Base-by-base conservation (phyloP, 345 rosid genomes). In the Tarenaya hassleriana region DNA sequence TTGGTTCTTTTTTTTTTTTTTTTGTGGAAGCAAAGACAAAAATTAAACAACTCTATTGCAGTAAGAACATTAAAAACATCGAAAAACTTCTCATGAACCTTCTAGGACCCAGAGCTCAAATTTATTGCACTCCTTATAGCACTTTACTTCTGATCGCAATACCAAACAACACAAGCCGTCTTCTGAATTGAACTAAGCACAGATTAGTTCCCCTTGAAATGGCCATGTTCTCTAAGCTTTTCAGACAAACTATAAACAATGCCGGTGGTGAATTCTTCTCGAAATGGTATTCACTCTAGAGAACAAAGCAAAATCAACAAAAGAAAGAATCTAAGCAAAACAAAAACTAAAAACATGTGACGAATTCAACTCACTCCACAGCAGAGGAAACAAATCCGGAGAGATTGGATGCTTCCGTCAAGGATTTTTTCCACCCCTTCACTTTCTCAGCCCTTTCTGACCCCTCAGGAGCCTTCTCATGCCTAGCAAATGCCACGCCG, bases 341-440 rank as follows among this genome's bases (percentile, higher is more conserved):
- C n/a, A n/a, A n/a, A n/a, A n/a, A n/a, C n/a, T n/a, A n/a, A n/a
- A n/a, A n/a, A n/a, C n/a, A n/a, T n/a, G n/a, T n/a, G n/a, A n/a
- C n/a, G n/a, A n/a, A n/a, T n/a, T n/a, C n/a, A 43, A 17, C 18
- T 9, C 46, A 57, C 58, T 19, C 42, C 11, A 20, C 44, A 3
- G 27, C 38, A 13, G 0, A 17, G 2, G 69, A 57, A 43, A 34
- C 47, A 29, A 20, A 64, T 3, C 70, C 70, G 10, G 50, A 31
- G 47, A 57, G 4, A 52, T 18, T 31, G 50, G 49, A 49, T 5
- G 64, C 60, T 1, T 52, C 40, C 0, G 2, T 50, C 58, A 64
- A 42, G 21, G 69, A 40, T 12, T 12, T 20, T 27, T 34, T 40
- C 58, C 58, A 54, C 7, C 6, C 41, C 4, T 51, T 40, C 9